Conservation (phyloP, 345 rosid species). For the Mangifera indica region DNA sequence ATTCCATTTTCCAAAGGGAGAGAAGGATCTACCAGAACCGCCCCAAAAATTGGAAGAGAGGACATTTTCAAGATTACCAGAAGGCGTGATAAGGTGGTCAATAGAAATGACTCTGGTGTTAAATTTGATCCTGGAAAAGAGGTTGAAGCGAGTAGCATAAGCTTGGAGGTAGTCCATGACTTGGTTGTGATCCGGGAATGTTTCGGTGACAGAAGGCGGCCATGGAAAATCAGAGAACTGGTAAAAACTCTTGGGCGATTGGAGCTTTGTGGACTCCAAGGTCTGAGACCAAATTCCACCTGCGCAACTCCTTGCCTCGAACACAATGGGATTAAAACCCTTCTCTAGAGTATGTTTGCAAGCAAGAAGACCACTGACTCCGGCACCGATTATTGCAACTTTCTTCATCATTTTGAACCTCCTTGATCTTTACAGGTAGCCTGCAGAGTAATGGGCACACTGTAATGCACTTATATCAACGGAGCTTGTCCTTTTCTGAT, state of each 20-base stretch:
- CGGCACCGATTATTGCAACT: conserved; percentile 43
- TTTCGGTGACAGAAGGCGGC: conserved; percentile 30
- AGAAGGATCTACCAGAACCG: conserved; percentile 27
- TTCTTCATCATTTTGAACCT: conserved; percentile 21
- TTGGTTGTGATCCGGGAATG: conserved; percentile 34
- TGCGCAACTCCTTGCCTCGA: conserved; percentile 26
- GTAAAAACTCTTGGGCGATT: conserved; percentile 36
- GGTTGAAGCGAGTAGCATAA: conserved; percentile 32
- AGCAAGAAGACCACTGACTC: conserved; percentile 44
- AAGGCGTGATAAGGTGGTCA: conserved; percentile 8
- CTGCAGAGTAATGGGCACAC: not conserved
- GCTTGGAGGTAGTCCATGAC: conserved; percentile 34
- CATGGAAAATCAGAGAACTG: conserved; percentile 46
- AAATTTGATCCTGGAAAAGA: conserved; percentile 33
- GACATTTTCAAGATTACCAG: conserved; percentile 16
- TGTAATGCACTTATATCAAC: not conserved
- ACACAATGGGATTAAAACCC: conserved; percentile 32
- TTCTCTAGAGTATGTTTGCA: conserved; percentile 35
- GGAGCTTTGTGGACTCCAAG: conserved; percentile 40
- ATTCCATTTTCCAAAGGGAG: conserved; percentile 34
- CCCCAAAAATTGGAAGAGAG: conserved; percentile 36
- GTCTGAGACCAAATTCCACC: conserved; percentile 44
- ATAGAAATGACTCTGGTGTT: conserved; percentile 29
- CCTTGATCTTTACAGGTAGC: not conserved
- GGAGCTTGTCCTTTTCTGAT: not conserved